Percentiles rank a stretch among this genome's conserved stretches.
Evolutionary conservation across 176 grass and related monocot species (phyloP).

Genomic region (Cenchrus americanus): DNA sequence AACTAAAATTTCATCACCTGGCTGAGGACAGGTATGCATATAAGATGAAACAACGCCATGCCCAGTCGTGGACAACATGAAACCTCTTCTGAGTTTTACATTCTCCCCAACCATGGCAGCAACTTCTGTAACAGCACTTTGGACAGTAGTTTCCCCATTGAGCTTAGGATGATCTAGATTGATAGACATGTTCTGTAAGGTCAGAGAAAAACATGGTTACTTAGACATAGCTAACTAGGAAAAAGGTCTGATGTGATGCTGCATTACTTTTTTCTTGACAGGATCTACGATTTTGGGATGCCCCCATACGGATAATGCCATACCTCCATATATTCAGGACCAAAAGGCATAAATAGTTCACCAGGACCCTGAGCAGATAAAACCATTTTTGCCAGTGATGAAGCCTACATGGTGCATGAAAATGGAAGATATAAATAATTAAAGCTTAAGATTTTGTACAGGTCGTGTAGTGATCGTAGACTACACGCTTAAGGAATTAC

Average conservation of each 20-base stretch:
- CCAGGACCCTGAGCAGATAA: too few species aligned
- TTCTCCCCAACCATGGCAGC: conserved; percentile 99
- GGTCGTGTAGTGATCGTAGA: not conserved
- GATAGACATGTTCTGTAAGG: conserved; percentile 70
- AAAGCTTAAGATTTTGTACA: too few species aligned
- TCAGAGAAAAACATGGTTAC: not conserved
- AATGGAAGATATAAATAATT: too few species aligned
- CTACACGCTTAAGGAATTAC: not conserved
- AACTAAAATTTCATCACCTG: conserved; percentile 46
- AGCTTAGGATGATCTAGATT: conserved; percentile 90
- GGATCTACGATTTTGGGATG: too few species aligned
- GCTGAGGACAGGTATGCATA: conserved; percentile 76
- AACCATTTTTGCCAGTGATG: too few species aligned
- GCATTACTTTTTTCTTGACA: too few species aligned
- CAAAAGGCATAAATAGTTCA: too few species aligned
- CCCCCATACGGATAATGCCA: too few species aligned
- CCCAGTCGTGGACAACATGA: conserved; percentile 64
- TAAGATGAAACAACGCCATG: conserved; percentile 82
- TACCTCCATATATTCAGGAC: too few species aligned
- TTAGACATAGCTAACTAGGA: too few species aligned
- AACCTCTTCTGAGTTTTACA: conserved; percentile 89
- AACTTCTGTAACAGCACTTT: conserved; percentile 87
- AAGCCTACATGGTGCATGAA: too few species aligned
- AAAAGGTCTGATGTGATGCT: too few species aligned
- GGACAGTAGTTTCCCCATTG: conserved; percentile 82